Percentiles rank a stretch among this genome's conserved stretches.
phyloP scores from a whole-genome alignment of 2,329 filamentous ascomycete species.

The Cercospora sesami region DNA sequence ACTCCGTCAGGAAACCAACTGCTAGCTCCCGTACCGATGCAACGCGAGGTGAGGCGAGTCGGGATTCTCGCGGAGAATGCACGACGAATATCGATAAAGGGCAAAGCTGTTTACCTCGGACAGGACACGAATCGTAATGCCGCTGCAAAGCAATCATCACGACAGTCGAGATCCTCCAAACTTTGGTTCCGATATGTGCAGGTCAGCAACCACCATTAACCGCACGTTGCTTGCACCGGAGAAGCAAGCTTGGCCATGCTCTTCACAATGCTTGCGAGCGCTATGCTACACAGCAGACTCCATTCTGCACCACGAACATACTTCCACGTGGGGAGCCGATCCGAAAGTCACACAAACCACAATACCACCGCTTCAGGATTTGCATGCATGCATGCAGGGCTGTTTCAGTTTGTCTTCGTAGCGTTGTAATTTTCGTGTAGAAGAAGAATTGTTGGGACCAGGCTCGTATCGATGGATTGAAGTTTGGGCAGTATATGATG shows the following conservation, averaged over 20 bases:
- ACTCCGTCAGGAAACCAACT: not conserved
- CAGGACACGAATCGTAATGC: not conserved
- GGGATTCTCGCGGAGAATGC: not conserved
- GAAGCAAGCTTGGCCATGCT: not conserved
- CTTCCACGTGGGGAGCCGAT: not conserved
- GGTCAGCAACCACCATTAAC: not conserved
- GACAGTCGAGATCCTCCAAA: not conserved
- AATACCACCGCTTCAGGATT: not conserved
- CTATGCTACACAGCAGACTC: not conserved
- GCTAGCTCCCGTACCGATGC: not conserved
- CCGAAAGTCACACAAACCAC: not conserved
- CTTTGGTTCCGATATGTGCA: not conserved
- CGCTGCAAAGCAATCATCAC: not conserved
- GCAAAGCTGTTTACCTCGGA: not conserved
- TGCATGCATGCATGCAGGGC: not conserved
- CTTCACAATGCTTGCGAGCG: not conserved
- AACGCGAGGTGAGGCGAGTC: not conserved
- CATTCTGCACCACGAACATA: not conserved
- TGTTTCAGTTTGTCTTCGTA: not conserved
- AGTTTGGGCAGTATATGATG: no score
- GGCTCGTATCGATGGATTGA: no score
- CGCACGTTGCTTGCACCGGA: not conserved
- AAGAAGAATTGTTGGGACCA: no score
- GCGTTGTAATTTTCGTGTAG: no score
- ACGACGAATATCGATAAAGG: not conserved